Percentiles rank a stretch among this genome's conserved stretches.
Conservation (phyloP, 106 monocot genomes). For the Gastrodia elata region DNA sequence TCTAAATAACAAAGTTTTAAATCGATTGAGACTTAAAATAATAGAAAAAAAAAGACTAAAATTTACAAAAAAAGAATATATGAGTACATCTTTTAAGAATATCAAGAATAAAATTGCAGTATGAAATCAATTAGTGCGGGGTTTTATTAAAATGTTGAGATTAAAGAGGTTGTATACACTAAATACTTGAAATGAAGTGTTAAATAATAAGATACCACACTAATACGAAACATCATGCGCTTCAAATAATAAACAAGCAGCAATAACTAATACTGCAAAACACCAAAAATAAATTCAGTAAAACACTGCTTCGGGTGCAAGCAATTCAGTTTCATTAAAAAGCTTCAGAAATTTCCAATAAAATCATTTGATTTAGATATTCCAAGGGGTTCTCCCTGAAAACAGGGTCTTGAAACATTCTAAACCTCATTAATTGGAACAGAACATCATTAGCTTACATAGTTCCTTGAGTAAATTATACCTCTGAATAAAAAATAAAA, state of each 20-base stretch:
- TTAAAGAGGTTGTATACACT: too few species aligned
- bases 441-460: constrained; percentile 7
- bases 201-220: not conserved
- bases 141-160: too few species aligned
- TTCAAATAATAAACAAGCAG: not conserved
- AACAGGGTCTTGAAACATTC: constrained; percentile 13
- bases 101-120: not conserved
- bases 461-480: not conserved
- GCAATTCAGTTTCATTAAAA: not conserved
- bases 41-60: too few species aligned
- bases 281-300: not conserved
- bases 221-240: not conserved
- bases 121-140: too few species aligned
- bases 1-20: constrained; percentile 1
- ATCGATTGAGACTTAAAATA: too few species aligned
- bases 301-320: too few species aligned
- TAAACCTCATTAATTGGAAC: constrained; percentile 12
- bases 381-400: constrained; percentile 16
- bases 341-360: constrained; percentile 3
- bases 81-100: not conserved
- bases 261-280: too few species aligned
- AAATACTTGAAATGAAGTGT: too few species aligned
- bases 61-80: not conserved
- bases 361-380: not conserved
- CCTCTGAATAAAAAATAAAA: not conserved